A percentile compares a stretch with the other conserved stretches of the same genome.
phyloP scores from a whole-genome alignment of 805 yeast genomes.

The Sugiyamaella qingdaonensis region DNA sequence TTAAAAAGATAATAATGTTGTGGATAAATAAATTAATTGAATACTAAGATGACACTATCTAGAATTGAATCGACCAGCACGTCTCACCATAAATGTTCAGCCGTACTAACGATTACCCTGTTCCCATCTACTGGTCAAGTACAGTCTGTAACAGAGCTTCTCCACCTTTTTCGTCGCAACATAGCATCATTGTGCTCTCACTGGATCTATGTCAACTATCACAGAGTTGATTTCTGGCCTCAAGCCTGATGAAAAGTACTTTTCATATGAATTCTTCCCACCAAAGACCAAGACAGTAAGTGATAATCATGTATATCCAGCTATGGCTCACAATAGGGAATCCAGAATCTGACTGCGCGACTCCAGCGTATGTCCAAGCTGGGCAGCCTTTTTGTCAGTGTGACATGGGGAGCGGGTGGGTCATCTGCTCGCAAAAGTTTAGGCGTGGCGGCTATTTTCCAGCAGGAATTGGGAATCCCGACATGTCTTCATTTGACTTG shows the following conservation, averaged over 20 bases:
- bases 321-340: slow-evolving; percentile 45
- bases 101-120: too few relatives aligned
- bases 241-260: slow-evolving; percentile 53
- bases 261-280: slow-evolving; percentile 94
- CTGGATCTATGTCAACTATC: slow-evolving; percentile 15
- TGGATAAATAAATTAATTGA: too few relatives aligned
- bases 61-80: too few relatives aligned
- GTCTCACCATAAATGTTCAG: too few relatives aligned
- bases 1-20: too few relatives aligned
- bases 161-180: too few relatives aligned
- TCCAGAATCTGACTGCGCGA: slow-evolving; percentile 78
- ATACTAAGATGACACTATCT: too few relatives aligned
- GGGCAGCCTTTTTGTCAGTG: slow-evolving; percentile 84
- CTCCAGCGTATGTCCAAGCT: slow-evolving; percentile 82
- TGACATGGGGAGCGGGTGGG: slow-evolving; percentile 99
- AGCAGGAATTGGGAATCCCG: slow-evolving; percentile 71
- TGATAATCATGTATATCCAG: not conserved
- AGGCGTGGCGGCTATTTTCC: slow-evolving; percentile 75
- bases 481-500: slow-evolving; percentile 94
- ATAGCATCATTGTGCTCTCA: not conserved
- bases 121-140: too few relatives aligned
- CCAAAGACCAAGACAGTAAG: slow-evolving; percentile 79
- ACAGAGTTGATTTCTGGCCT: slow-evolving; percentile 39
- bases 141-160: too few relatives aligned
- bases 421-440: slow-evolving; percentile 83